Evolutionary conservation across 2,329 filamentous ascomycete genomes (phyloP).

Genomic region (Verticillium isaacii): DNA sequence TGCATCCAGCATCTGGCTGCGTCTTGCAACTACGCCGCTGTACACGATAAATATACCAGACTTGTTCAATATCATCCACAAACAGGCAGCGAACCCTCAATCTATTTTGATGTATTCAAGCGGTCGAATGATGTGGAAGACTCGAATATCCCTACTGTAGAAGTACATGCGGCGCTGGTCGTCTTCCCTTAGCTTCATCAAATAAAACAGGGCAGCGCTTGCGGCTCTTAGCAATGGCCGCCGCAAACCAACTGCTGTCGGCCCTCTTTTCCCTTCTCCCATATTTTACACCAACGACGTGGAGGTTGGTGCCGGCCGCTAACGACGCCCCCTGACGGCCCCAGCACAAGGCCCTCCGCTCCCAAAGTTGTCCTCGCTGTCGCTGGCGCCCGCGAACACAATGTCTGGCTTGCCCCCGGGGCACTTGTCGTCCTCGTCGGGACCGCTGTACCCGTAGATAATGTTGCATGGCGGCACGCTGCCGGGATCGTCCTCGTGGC

Average conservation of each 20-base stretch:
- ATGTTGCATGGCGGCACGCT: conserved; percentile 9
- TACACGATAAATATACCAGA: not conserved
- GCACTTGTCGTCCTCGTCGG: conserved; percentile 4
- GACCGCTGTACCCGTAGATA: conserved; percentile 10
- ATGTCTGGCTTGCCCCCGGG: conserved; percentile 11
- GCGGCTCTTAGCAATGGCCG: no score
- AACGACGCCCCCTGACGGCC: not conserved
- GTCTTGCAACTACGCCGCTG: not conserved
- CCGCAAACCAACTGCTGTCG: no score
- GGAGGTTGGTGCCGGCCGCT: not conserved
- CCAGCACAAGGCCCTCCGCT: conserved; percentile 11
- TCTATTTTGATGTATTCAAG: not conserved
- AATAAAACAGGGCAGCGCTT: not conserved
- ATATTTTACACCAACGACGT: no score
- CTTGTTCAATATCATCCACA: not conserved
- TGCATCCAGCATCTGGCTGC: not conserved
- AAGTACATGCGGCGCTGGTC: not conserved
- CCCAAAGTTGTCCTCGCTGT: conserved; percentile 4
- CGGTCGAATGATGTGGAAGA: not conserved
- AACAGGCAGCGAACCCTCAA: not conserved
- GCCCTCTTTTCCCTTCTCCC: no score
- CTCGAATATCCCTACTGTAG: not conserved
- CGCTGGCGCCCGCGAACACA: conserved; percentile 5
- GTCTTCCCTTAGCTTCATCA: not conserved
- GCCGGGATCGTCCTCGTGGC: not conserved